phyloP scores from a whole-genome alignment of 257 asterid species.

The Rhazya stricta region DNA sequence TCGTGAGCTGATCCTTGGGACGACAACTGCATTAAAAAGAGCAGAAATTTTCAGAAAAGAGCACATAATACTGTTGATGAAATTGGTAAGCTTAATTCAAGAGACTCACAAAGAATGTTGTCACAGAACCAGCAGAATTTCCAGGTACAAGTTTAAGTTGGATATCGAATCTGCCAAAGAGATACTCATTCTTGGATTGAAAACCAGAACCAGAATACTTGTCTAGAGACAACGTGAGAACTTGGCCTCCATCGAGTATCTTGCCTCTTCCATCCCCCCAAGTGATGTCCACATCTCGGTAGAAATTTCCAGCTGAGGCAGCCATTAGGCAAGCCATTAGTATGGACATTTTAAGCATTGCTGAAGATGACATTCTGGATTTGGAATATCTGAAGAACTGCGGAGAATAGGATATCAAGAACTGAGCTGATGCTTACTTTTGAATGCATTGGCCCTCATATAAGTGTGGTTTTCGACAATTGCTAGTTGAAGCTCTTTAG shows the following conservation, averaged over 20 bases:
- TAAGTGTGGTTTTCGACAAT: no score
- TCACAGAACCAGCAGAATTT: slow-evolving; percentile 73
- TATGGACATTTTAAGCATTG: slow-evolving; percentile 18
- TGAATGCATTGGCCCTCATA: no score
- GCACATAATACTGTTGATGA: neutral
- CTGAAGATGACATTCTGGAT: no score
- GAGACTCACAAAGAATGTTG: slow-evolving; percentile 53
- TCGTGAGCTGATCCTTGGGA: slow-evolving; percentile 28
- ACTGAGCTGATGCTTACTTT: no score
- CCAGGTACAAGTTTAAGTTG: slow-evolving; percentile 58
- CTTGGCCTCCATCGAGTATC: slow-evolving; percentile 39
- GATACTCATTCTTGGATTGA: slow-evolving; percentile 38
- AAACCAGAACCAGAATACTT: slow-evolving; percentile 63
- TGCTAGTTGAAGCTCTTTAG: no score
- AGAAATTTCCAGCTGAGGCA: slow-evolving; percentile 52
- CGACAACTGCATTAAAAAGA: neutral
- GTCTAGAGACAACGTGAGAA: slow-evolving; percentile 47
- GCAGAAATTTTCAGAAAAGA: neutral
- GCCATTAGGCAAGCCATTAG: slow-evolving; percentile 32
- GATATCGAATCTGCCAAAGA: slow-evolving; percentile 50
- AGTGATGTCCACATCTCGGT: slow-evolving; percentile 29
- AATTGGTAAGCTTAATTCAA: no score
- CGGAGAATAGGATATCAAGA: no score
- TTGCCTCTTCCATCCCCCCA: slow-evolving; percentile 49
- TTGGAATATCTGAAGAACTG: no score